These are phyloP conservation scores for Botryosphaeria dothidea DNA, from an alignment of 2,329 filamentous ascomycete genomes.

Conservation along the genomic window DNA sequence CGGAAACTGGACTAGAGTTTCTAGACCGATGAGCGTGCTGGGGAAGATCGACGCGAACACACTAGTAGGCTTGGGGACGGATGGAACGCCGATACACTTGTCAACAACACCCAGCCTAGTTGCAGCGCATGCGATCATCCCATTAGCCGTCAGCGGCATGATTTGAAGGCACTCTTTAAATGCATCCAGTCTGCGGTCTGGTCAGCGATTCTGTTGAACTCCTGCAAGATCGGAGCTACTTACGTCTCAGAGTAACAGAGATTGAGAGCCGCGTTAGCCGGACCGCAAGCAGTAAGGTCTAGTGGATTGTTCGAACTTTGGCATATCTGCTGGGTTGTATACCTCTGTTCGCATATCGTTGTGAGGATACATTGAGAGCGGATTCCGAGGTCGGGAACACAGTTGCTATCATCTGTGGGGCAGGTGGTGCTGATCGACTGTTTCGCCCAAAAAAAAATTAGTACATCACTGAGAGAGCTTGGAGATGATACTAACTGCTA, in stretches of 20 bases:
- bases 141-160: background rate
- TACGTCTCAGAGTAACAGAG: slow-evolving; percentile 1
- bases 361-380: background rate
- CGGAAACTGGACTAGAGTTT: background rate
- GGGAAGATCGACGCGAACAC: background rate
- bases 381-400: background rate
- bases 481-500: background rate
- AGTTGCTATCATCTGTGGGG: background rate
- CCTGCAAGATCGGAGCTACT: background rate
- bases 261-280: background rate
- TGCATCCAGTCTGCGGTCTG: background rate
- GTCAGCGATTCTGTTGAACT: background rate
- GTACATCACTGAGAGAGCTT: background rate
- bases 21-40: background rate
- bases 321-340: background rate
- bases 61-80: background rate
- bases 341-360: background rate
- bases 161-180: background rate
- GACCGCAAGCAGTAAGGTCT: background rate
- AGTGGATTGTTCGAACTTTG: background rate
- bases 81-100: background rate
- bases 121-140: background rate
- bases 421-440: background rate
- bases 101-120: background rate
- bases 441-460: background rate